phyloP scores from a whole-genome alignment of 1,139 yeast species.

The Yamadazyma songkhlaensis region DNA sequence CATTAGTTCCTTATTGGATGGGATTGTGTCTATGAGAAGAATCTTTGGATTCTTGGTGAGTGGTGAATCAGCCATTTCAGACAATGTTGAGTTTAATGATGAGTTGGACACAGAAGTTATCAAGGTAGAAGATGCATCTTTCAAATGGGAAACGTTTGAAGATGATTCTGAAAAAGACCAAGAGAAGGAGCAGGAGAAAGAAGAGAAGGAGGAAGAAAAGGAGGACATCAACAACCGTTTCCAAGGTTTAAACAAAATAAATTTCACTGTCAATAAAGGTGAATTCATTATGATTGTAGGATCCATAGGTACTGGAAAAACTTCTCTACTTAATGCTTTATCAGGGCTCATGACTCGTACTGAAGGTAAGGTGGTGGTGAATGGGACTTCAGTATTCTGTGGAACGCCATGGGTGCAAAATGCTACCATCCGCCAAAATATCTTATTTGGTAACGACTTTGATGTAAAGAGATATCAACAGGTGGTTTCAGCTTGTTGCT shows the following conservation, averaged over 20 bases:
- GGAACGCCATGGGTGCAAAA: slow-evolving; percentile 81
- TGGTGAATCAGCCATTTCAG: slow-evolving; percentile 25
- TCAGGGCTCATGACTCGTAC: slow-evolving; percentile 58
- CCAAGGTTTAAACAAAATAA: slow-evolving; percentile 14
- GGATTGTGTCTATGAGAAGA: slow-evolving; percentile 59
- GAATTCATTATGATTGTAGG: slow-evolving; percentile 71
- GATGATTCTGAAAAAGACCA: background rate
- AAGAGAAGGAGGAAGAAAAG: no score
- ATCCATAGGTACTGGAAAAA: slow-evolving; percentile 68
- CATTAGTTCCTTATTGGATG: slow-evolving; percentile 64
- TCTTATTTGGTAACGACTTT: slow-evolving; percentile 62
- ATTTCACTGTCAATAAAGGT: slow-evolving; percentile 31
- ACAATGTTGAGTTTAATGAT: slow-evolving; percentile 37
- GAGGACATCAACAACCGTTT: slow-evolving; percentile 1
- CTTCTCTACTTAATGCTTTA: slow-evolving; percentile 60
- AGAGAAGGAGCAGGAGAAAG: no score
- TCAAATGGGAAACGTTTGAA: slow-evolving; percentile 40
- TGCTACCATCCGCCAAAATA: slow-evolving; percentile 73
- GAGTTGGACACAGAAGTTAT: slow-evolving; percentile 21
- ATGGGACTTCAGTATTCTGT: slow-evolving; percentile 44
- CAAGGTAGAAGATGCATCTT: slow-evolving; percentile 26
- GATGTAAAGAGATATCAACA: slow-evolving; percentile 53
- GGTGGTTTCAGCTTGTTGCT: slow-evolving; percentile 63
- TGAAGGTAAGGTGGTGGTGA: slow-evolving; percentile 45
- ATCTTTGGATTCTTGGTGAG: slow-evolving; percentile 50